Evolutionary conservation across 1,284 basidiomycete species (phyloP), one percentile per base, ranked within the genome.

Genomic region (Ustilago curta): DNA sequence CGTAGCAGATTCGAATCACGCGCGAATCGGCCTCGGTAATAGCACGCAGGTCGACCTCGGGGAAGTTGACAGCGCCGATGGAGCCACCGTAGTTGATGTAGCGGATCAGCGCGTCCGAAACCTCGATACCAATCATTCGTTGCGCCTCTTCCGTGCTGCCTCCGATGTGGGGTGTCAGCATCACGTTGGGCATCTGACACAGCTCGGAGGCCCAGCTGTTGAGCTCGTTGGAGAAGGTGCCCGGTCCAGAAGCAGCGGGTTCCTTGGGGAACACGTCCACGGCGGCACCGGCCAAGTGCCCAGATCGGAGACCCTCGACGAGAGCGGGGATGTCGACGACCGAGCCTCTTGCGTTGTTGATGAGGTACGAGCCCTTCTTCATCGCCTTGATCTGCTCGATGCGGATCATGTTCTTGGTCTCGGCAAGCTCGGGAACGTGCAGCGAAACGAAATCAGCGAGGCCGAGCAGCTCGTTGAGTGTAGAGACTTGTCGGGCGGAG

Each of bases 91-190:
- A 94, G 87, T 92, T 93, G 85, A 99, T 91, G 87, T 97, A 99
- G 67, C 95, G 91, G 37, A 89, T 88, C 56, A 99, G 87, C 3
- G 95, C 91, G 44, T 89, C 89, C 14, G 93, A 91, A 45, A 99
- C 97, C 86, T 99, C 97, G 74, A 93, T 91, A 32, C 97, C 97
- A 77, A 99, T 99, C 90, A 96, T 94, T 52, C 91, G 90, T 86
- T 99, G 97, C 4, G 97, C 97, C 86, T 99, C 97, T 86, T 99
- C 97, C 12, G 97, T 99, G 44, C 94, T 97, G 47, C 97, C 97
- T 69, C 97, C 97, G 79, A 99, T 98, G 85, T 99, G 97, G 19
- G 97, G 97, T 0, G 83, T 83, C 45, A 84, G 59, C 62, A 84
- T 79, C 21, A 82, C 77, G 70, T 84, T 84, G 56, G 57, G 54